Base-by-base conservation (phyloP, 768 basidiomycete genomes). In the Panus rudis region DNA sequence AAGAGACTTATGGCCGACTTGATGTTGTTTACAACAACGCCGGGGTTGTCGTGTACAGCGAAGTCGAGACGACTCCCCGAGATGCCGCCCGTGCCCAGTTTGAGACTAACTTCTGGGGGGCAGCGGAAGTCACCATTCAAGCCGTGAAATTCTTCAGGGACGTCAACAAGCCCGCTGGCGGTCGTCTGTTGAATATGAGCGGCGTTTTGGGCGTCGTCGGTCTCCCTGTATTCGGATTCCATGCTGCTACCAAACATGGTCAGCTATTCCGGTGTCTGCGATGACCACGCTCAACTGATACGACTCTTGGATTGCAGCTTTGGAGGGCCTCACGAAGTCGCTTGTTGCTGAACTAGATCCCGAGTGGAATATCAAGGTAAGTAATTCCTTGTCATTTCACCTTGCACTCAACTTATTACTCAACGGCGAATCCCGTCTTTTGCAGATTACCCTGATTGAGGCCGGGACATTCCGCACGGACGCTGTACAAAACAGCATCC, bases 1-100 rank as follows among this genome's bases (percentile, higher is more conserved):
- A 61, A 27, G 52, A 59, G 22, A 50, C 49, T 12, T 73, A 71
- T 50, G 70, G 69, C 4, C 55, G 64, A 17, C 49, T 72, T 13
- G 73, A 74, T 40, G 53, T 73, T 30, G 70, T 72, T 4, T 62
- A 67, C 47, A 72, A 65, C 48, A 74, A 74, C 46, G 71, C 72
- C 50, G 57, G 46, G 34, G 50, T 47, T 32, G 55, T 44, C 11
- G 45, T 63, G 22, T 37, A 65, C 14, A 53, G 53, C 13, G 70
- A 71, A 49, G 54, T 62, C n/a, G 72, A 73, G 52, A 61, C 53
- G 11, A 54, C 60, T 40, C 48, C 51, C 5, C 61, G 63, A 7
- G 59, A 57, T 2, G 54, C 50, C 0, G 69, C 63, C 7, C 54
- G 63, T 17, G 49, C 52, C 20, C 16, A 62, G 52, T 70, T 72